A percentile compares a stretch with the other conserved stretches of the same genome.
Conservation (phyloP, 208 protist species). For the Trichomonas vaginalis region DNA sequence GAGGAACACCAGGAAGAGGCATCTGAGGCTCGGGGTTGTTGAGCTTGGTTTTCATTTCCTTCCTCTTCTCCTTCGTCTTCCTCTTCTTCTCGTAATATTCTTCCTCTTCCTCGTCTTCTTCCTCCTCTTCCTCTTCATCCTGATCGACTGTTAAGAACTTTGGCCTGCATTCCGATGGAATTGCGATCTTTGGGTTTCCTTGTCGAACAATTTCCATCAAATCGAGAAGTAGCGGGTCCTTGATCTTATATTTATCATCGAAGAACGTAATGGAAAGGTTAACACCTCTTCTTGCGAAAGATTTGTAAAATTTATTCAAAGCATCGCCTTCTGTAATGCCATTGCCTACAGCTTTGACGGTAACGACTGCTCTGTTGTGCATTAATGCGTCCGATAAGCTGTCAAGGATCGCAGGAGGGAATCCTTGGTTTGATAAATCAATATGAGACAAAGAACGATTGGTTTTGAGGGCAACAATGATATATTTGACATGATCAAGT, state of each 20-base stretch:
- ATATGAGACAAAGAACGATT: background rate
- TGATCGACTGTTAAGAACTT: background rate
- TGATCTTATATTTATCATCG: background rate
- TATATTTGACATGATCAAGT: background rate
- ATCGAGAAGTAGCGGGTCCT: background rate
- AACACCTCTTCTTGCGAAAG: background rate
- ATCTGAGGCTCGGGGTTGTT: too few species aligned
- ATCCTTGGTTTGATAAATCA: background rate
- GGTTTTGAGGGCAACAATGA: background rate
- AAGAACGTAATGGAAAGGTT: background rate
- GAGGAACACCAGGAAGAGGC: too few species aligned
- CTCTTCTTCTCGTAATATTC: too few species aligned
- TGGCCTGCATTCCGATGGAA: background rate
- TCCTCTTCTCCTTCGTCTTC: background rate
- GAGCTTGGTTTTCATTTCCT: background rate
- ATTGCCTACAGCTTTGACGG: background rate
- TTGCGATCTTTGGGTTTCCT: background rate
- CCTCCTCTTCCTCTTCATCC: background rate
- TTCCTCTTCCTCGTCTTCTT: background rate
- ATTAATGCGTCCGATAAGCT: background rate
- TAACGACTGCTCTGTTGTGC: background rate
- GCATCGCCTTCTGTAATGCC: background rate
- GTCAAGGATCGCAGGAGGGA: background rate
- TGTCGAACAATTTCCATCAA: background rate
- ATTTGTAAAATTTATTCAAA: background rate